Conservation (phyloP, 176 grass and related monocot genomes). For the Bolboschoenus planiculmis region DNA sequence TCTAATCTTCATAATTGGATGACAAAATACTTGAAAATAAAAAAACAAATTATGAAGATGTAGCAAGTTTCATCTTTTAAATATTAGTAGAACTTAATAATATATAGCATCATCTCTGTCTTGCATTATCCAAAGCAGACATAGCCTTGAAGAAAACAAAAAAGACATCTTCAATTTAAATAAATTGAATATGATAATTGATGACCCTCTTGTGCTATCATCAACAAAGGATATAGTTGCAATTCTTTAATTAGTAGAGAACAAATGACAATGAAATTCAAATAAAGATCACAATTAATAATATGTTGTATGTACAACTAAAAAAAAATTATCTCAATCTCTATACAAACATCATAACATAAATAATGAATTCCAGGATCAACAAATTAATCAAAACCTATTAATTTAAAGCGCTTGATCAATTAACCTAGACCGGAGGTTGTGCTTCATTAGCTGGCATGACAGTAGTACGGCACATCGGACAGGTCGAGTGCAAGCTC, state of each 20-base stretch:
- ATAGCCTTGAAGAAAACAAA: neutral
- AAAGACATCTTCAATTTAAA: neutral
- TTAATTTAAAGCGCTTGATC: neutral
- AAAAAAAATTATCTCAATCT: neutral
- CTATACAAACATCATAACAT: neutral
- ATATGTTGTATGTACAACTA: neutral
- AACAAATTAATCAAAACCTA: neutral
- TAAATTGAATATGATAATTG: neutral
- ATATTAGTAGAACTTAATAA: neutral
- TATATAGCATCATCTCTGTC: neutral
- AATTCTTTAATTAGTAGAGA: neutral
- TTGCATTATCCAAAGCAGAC: neutral
- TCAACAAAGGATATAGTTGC: neutral
- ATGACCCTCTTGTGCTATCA: neutral
- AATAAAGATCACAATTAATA: neutral
- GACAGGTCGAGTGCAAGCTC: neutral
- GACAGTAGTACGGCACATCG: neutral
- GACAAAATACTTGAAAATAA: no score
- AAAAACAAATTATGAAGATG: no score
- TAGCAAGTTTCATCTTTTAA: neutral
- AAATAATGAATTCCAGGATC: neutral
- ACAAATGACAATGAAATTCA: neutral
- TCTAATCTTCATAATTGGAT: no score
- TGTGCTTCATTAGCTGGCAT: neutral
- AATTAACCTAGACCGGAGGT: neutral